A percentile compares a stretch with the other conserved stretches of the same genome.
Evolutionary conservation across 768 basidiomycete species (phyloP).

Genomic region (Phylloporus scabripes): DNA sequence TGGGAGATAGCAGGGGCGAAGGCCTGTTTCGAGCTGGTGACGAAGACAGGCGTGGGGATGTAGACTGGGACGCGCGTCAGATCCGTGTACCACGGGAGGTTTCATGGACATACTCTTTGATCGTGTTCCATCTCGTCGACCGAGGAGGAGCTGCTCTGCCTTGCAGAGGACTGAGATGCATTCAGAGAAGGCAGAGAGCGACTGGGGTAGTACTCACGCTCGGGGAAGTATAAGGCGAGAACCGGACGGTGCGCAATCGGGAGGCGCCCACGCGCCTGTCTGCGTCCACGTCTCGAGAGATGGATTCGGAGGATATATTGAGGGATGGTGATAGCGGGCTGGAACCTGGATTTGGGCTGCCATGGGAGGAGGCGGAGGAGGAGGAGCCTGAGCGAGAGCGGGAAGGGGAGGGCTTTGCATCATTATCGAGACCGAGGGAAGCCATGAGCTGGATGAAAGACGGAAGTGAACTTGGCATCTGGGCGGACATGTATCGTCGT

Average conservation of each 20-base stretch:
- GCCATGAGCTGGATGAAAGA: conserved; percentile 88
- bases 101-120: conserved; percentile 34
- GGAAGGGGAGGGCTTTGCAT: conserved; percentile 23
- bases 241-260: conserved; percentile 26
- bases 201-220: conserved; percentile 14
- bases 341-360: conserved; percentile 31
- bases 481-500: conserved; percentile 19
- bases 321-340: conserved; percentile 33
- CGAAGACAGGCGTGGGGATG: conserved; percentile 35
- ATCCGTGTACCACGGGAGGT: conserved; percentile 28
- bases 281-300: conserved; percentile 25
- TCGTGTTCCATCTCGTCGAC: conserved; percentile 23
- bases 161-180: conserved; percentile 32
- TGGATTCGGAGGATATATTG: conserved; percentile 29
- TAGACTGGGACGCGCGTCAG: conserved; percentile 22
- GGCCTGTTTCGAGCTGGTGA: conserved; percentile 41
- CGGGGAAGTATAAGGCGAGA: conserved; percentile 29
- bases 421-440: conserved; percentile 66
- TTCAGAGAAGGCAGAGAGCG: not conserved
- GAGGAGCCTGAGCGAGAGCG: conserved; percentile 40
- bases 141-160: conserved; percentile 42
- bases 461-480: conserved; percentile 65
- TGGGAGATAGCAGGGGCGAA: conserved; percentile 41
- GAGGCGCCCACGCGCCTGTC: conserved; percentile 26
- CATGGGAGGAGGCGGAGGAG: conserved; percentile 41